These are phyloP conservation scores for Rhodotorula sp. DNA, from an alignment of 1,284 basidiomycete species.

Conservation along the genomic window DNA sequence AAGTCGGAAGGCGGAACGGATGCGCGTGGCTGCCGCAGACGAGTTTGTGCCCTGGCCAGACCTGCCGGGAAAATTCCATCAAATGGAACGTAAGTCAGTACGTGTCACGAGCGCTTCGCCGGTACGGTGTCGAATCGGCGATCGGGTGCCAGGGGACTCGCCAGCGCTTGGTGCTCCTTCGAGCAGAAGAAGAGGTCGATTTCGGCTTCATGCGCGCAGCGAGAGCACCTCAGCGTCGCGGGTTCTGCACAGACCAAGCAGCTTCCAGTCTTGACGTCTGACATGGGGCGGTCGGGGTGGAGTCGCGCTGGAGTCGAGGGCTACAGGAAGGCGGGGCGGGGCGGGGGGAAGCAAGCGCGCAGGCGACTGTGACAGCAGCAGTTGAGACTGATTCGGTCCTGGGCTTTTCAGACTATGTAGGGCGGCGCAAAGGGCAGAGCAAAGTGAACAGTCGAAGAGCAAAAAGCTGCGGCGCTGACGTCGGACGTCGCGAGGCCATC, in stretches of 20 bases:
- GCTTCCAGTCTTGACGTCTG: not conserved
- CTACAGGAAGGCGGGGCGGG: too few species aligned
- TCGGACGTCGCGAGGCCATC: too few species aligned
- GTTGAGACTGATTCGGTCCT: not conserved
- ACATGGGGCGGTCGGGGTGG: not conserved
- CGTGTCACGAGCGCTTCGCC: too few species aligned
- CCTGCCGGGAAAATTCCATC: too few species aligned
- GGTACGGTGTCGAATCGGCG: too few species aligned
- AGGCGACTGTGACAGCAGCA: not conserved
- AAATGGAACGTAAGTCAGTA: too few species aligned
- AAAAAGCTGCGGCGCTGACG: too few species aligned
- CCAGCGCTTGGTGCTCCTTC: not conserved
- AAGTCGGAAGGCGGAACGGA: not conserved
- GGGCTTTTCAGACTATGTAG: too few species aligned
- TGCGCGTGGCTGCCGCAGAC: not conserved
- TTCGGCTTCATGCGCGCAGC: not conserved
- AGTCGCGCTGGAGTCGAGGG: not conserved
- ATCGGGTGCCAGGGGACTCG: not conserved
- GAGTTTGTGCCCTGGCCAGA: not conserved
- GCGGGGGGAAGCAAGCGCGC: too few species aligned
- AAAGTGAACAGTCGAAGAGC: too few species aligned
- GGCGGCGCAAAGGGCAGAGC: too few species aligned
- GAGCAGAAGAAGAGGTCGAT: not conserved
- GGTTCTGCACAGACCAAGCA: conserved; percentile 2
- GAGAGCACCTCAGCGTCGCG: not conserved